Base-by-base conservation (phyloP, 306 rosid species). In the Luffa acutangula region DNA sequence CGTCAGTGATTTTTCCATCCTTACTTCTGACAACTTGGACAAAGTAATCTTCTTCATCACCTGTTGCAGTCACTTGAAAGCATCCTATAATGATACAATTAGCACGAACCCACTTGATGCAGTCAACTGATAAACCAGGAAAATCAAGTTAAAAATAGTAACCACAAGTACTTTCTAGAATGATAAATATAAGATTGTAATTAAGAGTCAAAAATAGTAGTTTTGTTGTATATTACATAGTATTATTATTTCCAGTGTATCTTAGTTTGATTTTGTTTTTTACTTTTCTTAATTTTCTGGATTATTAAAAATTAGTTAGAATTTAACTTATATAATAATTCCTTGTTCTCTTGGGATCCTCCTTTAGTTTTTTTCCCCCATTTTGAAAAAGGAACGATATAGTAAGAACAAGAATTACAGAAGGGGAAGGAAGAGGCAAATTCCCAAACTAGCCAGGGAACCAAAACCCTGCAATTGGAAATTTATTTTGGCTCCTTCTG, bases 61-160 rank as follows among this genome's bases (percentile, higher is more conserved):
- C 97, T 56, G 87, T 94, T 60, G 81, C 90, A 82, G 87, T 82
- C 76, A 89, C 83, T 89, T 91, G 91, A 85, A 95, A 85, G 85
- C 96, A 91, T 89, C 98, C 98, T 58, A 95, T 64, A 74, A 92
- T 69, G 85, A 95, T 92, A 85, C 92, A 89, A 87, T 95, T 92
- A 57, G 88, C 80, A 70, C 96, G 97, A 81, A 95, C 83, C 84
- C 98, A 95, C 90, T 85, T 90, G 82, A 95, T 85, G 76, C 90
- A 88, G 89, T 95, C 98, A 85, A 95, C 98, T 92, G 93, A 86
- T 80, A 63, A 78, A 83, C 76, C 43, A 49, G 25, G 21, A 73
- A 15, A 73, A 11, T 11, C 14, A 46, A 73, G 60, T 73, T 31
- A 49, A 73, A 49, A 73, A 49, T 33, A 33, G 45, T 6, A 72